Base-by-base conservation (phyloP, 768 basidiomycete species). In the Suillus weaverae region DNA sequence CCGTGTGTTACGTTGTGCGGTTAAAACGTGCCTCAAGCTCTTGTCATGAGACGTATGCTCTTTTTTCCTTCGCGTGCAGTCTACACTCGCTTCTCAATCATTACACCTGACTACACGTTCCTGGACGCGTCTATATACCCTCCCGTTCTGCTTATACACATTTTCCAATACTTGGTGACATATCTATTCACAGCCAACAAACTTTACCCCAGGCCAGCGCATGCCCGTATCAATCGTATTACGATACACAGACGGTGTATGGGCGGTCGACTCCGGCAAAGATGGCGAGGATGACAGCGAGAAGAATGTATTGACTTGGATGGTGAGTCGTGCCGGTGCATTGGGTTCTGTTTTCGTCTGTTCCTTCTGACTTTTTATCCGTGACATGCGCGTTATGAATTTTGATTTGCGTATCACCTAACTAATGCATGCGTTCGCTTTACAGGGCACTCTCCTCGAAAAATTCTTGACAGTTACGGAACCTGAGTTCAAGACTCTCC, bases 401-500 rank as follows among this genome's bases (percentile, higher is more conserved):
- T 20, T 56, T 36, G n/a, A 41, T 59, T 10, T 13, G 8, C 4
- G 9, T 18, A 26, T 10, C 18, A 36, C 35, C 16, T 62, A 11
- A 63, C 61, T 61, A 10, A 66, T 44, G 26, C 20, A 18, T 48
- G 20, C 18, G 44, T 38, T 46, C 4, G 26, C 16, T 18, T 18
- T 64, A 11, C 68, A 97, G 94, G 97, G 97, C 4, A 90, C 89
- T 2, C 82, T 98, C 63, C 77, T 98, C 30, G 97, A 99, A 75
- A 95, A 92, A 71, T 89, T 92, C 71, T 73, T 99, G 62, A 98
- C 95, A 0, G 79, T 84, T 60, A 71, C 87, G 0, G 79, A 84
- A 6, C 78, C 80, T 20, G 86, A 92, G 44, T 95, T 98, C 75
- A 78, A 78, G 48, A 77, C 78, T 1, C 81, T 86, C 35, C 76